Percentiles rank a stretch among this genome's conserved stretches.
Conservation (phyloP, 257 asterid species). For the Solanum dulcamara region DNA sequence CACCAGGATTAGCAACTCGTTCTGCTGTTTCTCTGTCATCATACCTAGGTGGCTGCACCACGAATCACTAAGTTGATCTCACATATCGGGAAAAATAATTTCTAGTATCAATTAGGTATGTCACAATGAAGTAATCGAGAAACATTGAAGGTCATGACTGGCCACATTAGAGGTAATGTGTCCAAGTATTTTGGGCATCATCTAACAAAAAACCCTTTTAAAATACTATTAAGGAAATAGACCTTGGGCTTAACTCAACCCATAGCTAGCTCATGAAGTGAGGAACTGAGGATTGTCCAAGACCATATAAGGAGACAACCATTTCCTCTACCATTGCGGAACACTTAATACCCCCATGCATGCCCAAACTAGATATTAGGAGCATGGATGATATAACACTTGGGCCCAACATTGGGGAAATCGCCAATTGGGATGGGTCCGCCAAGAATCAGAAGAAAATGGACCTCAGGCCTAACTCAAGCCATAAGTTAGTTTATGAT, state of each 20-base stretch:
- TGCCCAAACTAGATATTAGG: not conserved
- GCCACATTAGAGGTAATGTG: not conserved
- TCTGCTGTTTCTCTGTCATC: conserved; percentile 89
- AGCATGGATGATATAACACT: not conserved
- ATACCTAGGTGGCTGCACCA: conserved; percentile 74
- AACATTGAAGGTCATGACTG: not conserved
- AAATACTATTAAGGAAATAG: not conserved
- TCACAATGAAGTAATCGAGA: not conserved
- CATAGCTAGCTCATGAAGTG: not conserved
- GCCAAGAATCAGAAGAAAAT: not conserved
- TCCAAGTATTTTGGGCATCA: not conserved
- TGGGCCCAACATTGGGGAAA: not conserved
- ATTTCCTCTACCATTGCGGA: not conserved
- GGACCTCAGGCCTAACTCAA: not conserved
- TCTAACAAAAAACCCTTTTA: not conserved
- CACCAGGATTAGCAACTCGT: conserved; percentile 83
- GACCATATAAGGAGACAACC: not conserved
- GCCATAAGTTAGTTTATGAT: not conserved
- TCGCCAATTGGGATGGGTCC: not conserved
- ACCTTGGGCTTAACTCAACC: not conserved
- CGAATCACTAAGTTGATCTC: conserved; percentile 7
- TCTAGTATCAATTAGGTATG: not conserved
- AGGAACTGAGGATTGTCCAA: not conserved
- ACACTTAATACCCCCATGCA: not conserved
- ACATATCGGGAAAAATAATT: not conserved